Evolutionary conservation across 805 yeast species (phyloP), one percentile per base, ranked within the genome.

Genomic region (Brettanomyces sp.): DNA sequence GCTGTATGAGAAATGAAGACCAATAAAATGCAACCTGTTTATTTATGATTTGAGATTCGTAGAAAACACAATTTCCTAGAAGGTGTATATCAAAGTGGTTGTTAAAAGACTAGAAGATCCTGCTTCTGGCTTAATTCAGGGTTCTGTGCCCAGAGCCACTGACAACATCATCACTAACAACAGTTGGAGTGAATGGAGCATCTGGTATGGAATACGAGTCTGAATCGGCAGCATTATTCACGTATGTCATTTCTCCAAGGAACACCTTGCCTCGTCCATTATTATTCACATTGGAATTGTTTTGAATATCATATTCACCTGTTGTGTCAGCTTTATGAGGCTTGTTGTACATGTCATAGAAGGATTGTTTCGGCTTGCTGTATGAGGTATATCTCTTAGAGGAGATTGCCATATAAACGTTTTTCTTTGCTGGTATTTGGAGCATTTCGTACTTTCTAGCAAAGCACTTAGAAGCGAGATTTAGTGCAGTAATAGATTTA

Each of bases 231-330:
- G 57, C 52, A 45, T 56, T 58, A 45, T 60, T 55, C 42, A 60
- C 59, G 45, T 48, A 54, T 5, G 60, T 57, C 63, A 56, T 59
- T 9, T 58, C 55, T 30, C 55, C 51, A 12, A 53, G 55, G 32
- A 58, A 57, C 24, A 59, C 51, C 22, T 49, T 41, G 36, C 65
- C 65, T 12, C 62, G 63, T 3, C 66, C 64, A 44, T 58, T 62
- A 50, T 56, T 61, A 48, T 52, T 58, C 33, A 62, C 65, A 6
- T 44, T 34, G 24, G 34, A 22, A 7, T 8, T n/a, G 12, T 40
- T 13, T 5, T 28, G n/a, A 49, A 34, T 3, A 39, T 36, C n/a
- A 55, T 44, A 45, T 32, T 56, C 45, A 35, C 49, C 47, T 18
- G 56, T 52, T 23, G 52, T 52, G 36, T 52, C 50, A 42, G 52